Evolutionary conservation across 1,284 basidiomycete species (phyloP).

Genomic region (Cutaneotrichosporon mucoides): DNA sequence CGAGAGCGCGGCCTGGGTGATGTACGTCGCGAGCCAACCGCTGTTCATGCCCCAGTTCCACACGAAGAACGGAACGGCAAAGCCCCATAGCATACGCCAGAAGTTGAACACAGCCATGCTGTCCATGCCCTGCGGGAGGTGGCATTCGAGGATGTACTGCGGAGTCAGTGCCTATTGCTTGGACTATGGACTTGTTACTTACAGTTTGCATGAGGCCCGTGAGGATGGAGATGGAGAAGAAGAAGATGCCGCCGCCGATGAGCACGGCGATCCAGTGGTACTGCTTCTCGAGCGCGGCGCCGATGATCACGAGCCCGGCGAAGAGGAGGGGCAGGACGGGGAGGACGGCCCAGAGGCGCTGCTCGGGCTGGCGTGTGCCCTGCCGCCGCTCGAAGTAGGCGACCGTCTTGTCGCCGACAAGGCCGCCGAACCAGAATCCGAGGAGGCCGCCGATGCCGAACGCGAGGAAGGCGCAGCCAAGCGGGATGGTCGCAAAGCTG

Average conservation of each 20-base stretch:
- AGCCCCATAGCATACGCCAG: constrained; percentile 44
- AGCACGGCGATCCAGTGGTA: constrained; percentile 44
- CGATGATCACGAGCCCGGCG: constrained; percentile 37
- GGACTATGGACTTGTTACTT: background rate
- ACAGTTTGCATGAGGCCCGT: constrained; percentile 28
- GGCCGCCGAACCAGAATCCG: constrained; percentile 44
- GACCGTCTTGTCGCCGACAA: constrained; percentile 39
- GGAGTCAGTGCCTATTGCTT: background rate
- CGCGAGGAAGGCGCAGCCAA: constrained; percentile 42
- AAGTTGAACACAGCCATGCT: constrained; percentile 47
- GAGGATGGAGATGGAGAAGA: constrained; percentile 34
- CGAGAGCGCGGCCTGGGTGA: constrained; percentile 37
- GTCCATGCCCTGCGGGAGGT: constrained; percentile 37
- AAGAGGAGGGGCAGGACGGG: constrained; percentile 30
- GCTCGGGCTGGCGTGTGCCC: constrained; percentile 42
- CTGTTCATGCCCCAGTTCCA: constrained; percentile 34
- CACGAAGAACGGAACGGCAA: constrained; percentile 44
- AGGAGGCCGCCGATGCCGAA: constrained; percentile 40
- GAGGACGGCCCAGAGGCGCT: constrained; percentile 40
- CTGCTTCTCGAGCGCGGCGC: constrained; percentile 30
- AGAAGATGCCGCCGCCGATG: constrained; percentile 41
- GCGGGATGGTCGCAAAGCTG: constrained; percentile 32
- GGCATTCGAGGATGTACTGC: constrained; percentile 30
- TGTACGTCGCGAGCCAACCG: constrained; percentile 32
- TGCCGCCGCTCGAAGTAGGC: constrained; percentile 31